Base-by-base conservation (phyloP, 208 protist species). In the Tritrichomonas foetus region DNA sequence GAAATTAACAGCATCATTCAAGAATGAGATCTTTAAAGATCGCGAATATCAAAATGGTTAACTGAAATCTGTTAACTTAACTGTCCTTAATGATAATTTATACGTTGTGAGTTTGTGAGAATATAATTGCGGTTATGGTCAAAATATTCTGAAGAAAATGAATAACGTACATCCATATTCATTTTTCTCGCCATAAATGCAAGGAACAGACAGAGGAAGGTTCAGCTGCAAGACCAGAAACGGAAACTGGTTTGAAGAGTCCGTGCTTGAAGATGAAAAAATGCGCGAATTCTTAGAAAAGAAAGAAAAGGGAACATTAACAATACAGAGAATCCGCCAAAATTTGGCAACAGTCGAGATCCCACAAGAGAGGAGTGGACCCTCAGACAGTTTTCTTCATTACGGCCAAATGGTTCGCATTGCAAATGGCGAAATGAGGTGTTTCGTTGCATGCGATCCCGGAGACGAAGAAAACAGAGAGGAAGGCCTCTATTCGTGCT, bases 251-350 rank as follows among this genome's bases (percentile, higher is more conserved):
- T 89, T 47, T 89, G 78, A 89, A 50, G 78, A 89, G 39, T 47
- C 27, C 5, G 78, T 89, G 33, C 47, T 53, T n/a, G 47, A 61
- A 50, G 78, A 89, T 39, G 78, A 89, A 61, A 89, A 89, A 50
- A 89, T 89, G 47, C 25, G 78, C 33, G 78, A 89, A 89, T 89
- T 89, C 47, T 47, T 89, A 39, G 78, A 89, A 47, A 89, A 89
- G 39, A 89, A 89, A 49, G 78, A 44, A 25, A 20, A 16, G 22
- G 78, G 78, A 41, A 57, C 41, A 39, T 89, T 89, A 89, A 57
- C 47, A 57, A 89, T 89, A 57, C 78, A 89, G 16, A 44, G 47
- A n/a, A 89, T 89, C 57, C 16, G 78, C 20, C 78, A 89, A 57
- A 89, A 89, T 39, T 20, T 57, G 5, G 47, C 47, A 55, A 89